phyloP scores from a whole-genome alignment of 2,329 filamentous ascomycete species.

The Botryotinia convoluta region DNA sequence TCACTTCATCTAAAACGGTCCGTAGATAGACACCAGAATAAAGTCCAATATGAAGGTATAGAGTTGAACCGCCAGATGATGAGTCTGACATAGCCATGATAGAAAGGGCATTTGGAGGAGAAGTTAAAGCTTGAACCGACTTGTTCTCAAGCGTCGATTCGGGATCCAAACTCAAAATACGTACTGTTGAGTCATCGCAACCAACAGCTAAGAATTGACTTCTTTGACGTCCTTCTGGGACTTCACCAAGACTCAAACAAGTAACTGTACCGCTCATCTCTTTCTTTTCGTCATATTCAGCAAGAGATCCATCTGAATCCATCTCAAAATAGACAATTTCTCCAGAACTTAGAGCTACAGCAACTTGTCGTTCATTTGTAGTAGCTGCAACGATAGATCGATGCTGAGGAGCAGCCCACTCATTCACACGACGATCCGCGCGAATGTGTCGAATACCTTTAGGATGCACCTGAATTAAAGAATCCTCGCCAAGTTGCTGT shows the following conservation, averaged over 20 bases:
- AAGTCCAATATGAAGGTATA: constrained; percentile 94
- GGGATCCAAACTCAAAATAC: constrained; percentile 84
- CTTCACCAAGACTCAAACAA: constrained; percentile 87
- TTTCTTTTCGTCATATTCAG: constrained; percentile 92
- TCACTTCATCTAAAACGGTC: constrained; percentile 91
- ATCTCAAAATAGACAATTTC: constrained; percentile 99
- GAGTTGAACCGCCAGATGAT: constrained; percentile 78
- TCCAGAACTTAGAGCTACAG: constrained; percentile 88
- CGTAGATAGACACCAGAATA: constrained; percentile 94
- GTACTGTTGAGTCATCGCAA: constrained; percentile 93
- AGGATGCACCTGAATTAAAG: constrained; percentile 92
- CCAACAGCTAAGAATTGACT: constrained; percentile 95
- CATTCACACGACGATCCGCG: constrained; percentile 73
- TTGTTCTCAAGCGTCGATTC: constrained; percentile 90
- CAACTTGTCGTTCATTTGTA: constrained; percentile 90
- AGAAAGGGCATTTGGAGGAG: constrained; percentile 80
- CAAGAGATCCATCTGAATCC: constrained; percentile 84
- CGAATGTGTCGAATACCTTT: constrained; percentile 91
- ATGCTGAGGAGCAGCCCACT: constrained; percentile 92
- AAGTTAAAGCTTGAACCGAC: constrained; percentile 89
- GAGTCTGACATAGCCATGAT: constrained; percentile 98
- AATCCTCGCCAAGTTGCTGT: constrained; percentile 90
- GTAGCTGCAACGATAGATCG: constrained; percentile 92
- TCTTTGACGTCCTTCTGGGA: constrained; percentile 83
- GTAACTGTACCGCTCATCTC: constrained; percentile 96